Conservation (phyloP, 2,329 filamentous ascomycete genomes). For the Xylaria sp. region DNA sequence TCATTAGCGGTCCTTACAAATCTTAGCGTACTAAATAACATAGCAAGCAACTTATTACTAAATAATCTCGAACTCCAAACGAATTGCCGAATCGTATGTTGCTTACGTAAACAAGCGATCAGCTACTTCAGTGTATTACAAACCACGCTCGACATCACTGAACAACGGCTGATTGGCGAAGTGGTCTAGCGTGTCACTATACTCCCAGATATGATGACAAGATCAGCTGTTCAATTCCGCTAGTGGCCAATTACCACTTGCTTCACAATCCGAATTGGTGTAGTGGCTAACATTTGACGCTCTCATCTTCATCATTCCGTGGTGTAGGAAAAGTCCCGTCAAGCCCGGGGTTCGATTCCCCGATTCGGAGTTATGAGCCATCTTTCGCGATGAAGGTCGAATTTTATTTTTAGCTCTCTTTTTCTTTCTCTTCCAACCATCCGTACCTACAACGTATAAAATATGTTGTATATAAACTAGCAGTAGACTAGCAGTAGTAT, state of each 20-base stretch:
- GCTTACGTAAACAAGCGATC: not conserved
- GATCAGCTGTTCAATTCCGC: constrained; percentile 34
- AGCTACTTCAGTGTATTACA: not conserved
- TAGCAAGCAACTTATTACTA: too few species aligned
- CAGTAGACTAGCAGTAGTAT: too few species aligned
- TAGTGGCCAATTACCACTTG: constrained; percentile 22
- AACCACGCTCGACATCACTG: not conserved
- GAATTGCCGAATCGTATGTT: not conserved
- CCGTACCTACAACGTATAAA: not conserved
- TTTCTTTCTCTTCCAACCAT: not conserved
- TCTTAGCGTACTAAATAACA: not conserved
- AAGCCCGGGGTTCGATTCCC: constrained; percentile 47
- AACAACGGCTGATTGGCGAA: constrained; percentile 28
- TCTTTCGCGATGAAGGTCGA: too few species aligned
- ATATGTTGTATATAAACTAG: too few species aligned
- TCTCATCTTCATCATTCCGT: constrained; percentile 40
- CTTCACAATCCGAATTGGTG: constrained; percentile 47
- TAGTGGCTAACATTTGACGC: constrained; percentile 51
- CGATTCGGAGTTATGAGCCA: constrained; percentile 44
- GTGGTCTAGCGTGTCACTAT: constrained; percentile 35
- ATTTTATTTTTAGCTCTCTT: not conserved
- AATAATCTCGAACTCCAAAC: too few species aligned
- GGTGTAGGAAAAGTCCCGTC: constrained; percentile 17
- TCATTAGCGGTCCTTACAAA: not conserved
- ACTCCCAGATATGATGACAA: constrained; percentile 28